phyloP scores from a whole-genome alignment of 495 filamentous ascomycete species.

The Usnea hakonensis region DNA sequence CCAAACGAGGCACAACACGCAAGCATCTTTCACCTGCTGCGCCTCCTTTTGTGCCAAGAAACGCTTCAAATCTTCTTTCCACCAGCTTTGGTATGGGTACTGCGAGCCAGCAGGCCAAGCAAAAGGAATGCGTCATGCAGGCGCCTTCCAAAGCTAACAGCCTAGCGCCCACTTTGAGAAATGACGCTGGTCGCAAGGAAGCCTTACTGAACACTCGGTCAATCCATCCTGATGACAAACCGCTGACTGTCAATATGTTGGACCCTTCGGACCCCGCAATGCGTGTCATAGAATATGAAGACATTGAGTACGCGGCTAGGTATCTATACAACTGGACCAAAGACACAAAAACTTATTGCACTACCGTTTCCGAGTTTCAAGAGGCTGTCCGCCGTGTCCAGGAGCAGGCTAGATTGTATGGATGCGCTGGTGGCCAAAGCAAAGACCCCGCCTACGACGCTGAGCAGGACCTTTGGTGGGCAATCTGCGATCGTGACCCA shows the following conservation, averaged over 20 bases:
- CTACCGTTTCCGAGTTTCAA: conserved; percentile 24
- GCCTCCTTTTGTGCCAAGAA: conserved; percentile 12
- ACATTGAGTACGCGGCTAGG: conserved; percentile 22
- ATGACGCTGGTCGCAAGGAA: conserved; percentile 3
- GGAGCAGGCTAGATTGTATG: conserved; percentile 25
- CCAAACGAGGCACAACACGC: neutral
- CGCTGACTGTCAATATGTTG: conserved; percentile 4
- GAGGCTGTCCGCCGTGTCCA: conserved; percentile 24
- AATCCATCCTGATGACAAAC: neutral
- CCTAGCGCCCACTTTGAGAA: neutral
- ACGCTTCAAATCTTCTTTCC: neutral
- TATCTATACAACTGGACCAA: conserved; percentile 9
- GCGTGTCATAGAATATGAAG: conserved; percentile 17
- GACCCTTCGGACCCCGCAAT: conserved; percentile 17
- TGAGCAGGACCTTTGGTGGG: conserved; percentile 28
- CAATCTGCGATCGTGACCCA: conserved; percentile 23
- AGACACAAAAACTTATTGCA: conserved; percentile 21
- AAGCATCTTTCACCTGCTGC: conserved; percentile 9
- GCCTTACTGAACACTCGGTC: neutral
- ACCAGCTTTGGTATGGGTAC: neutral
- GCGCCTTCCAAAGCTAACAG: neutral
- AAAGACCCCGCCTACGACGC: conserved; percentile 27
- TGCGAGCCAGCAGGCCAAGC: neutral
- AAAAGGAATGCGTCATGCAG: neutral
- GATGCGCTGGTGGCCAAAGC: conserved; percentile 24